A percentile compares a stretch with the other conserved stretches of the same genome.
Conservation (phyloP, 2,329 filamentous ascomycete genomes). For the Colletotrichum spinosum region DNA sequence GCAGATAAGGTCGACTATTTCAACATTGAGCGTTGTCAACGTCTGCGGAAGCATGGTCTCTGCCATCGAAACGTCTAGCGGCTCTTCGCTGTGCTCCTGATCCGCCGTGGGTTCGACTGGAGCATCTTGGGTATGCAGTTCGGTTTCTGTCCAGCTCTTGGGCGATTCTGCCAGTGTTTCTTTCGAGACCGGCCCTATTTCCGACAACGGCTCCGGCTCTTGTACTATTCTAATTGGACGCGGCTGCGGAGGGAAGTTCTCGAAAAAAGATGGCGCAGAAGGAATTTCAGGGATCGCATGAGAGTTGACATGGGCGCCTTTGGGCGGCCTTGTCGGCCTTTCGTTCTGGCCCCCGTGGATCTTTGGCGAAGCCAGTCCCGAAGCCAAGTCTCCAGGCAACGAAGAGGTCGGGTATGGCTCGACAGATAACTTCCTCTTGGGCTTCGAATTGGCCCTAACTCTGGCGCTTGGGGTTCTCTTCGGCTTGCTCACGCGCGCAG, state of each 20-base stretch:
- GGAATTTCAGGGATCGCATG: conserved; percentile 50
- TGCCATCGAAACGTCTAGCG: conserved; percentile 41
- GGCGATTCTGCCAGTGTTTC: not conserved
- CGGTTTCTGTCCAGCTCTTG: not conserved
- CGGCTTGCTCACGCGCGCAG: conserved; percentile 21
- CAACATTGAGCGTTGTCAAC: conserved; percentile 63
- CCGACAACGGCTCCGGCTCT: conserved; percentile 28
- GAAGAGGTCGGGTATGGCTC: conserved; percentile 45
- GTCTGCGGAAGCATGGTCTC: conserved; percentile 66
- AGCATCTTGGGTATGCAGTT: not conserved
- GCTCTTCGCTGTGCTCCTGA: conserved; percentile 30
- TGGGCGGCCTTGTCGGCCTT: conserved; percentile 48
- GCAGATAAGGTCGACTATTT: conserved; percentile 70
- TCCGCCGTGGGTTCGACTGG: not conserved
- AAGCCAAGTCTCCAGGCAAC: conserved; percentile 45
- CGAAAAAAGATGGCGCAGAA: conserved; percentile 51
- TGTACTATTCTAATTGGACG: conserved; percentile 25
- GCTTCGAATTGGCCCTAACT: conserved; percentile 44
- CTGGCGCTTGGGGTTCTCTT: conserved; percentile 41
- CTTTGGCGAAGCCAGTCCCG: conserved; percentile 46
- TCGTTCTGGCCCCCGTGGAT: conserved; percentile 47
- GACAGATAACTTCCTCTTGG: conserved; percentile 44
- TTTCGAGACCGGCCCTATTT: not conserved
- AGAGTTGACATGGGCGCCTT: conserved; percentile 42
- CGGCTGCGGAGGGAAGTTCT: conserved; percentile 47